Percentiles rank a stretch among this genome's conserved stretches.
Conservation (phyloP, 1,284 basidiomycete species). For the Rhodofomes roseus region DNA sequence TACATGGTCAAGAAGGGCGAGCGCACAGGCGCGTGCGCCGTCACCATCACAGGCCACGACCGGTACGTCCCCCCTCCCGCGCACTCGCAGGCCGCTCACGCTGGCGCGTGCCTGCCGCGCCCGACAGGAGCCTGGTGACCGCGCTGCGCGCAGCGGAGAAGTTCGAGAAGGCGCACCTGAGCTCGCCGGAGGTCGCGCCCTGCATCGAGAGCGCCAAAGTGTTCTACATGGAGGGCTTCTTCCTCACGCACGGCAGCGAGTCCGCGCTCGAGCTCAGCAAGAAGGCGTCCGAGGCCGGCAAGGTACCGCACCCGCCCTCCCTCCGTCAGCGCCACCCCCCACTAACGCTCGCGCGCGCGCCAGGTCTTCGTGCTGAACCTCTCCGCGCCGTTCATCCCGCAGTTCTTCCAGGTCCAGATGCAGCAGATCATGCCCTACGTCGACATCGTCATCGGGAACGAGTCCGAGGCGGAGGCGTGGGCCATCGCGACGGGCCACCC, state of each 20-base stretch:
- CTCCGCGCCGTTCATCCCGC: constrained; percentile 95
- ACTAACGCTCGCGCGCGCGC: neutral
- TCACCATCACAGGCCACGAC: constrained; percentile 92
- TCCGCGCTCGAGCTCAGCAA: constrained; percentile 77
- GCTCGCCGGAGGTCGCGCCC: constrained; percentile 73
- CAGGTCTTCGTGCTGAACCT: constrained; percentile 91
- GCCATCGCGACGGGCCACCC: constrained; percentile 63
- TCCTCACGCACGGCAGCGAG: constrained; percentile 91
- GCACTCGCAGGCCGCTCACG: neutral
- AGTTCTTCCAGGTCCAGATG: constrained; percentile 88
- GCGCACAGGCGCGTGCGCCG: constrained; percentile 96
- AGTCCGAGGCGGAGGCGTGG: constrained; percentile 90
- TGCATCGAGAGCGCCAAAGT: constrained; percentile 80
- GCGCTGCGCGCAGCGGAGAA: constrained; percentile 88
- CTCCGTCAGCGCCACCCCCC: neutral
- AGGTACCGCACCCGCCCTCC: constrained; percentile 43
- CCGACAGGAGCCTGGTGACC: constrained; percentile 87
- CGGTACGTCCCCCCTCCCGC: constrained; percentile 45
- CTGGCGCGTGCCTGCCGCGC: neutral
- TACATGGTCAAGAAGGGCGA: constrained; percentile 88
- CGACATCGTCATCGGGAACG: constrained; percentile 92
- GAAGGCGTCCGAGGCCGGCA: constrained; percentile 74
- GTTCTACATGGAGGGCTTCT: constrained; percentile 97
- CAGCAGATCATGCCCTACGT: constrained; percentile 78
- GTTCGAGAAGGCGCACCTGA: constrained; percentile 81